Conservation (phyloP, 768 basidiomycete species). For the Rubroboletus pulcherrimus region DNA sequence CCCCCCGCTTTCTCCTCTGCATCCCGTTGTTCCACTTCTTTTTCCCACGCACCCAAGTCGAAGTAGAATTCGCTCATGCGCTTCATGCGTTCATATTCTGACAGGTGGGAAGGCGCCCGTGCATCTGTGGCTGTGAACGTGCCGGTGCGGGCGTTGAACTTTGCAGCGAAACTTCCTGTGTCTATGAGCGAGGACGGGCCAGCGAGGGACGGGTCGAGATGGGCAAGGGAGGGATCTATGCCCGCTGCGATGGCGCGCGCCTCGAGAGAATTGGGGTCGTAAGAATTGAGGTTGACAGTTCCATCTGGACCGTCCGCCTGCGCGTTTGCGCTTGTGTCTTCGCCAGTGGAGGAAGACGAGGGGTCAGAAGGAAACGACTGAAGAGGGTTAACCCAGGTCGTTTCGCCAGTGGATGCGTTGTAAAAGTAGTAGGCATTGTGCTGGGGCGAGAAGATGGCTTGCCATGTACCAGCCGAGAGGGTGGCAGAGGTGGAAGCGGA, state of each 20-base stretch:
- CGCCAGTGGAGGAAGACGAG: constrained; percentile 18
- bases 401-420: constrained; percentile 71
- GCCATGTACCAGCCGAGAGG: constrained; percentile 51
- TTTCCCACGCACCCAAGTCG: constrained; percentile 77
- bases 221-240: constrained; percentile 78
- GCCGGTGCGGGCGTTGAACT: constrained; percentile 81
- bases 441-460: constrained; percentile 74
- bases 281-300: constrained; percentile 14
- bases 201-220: constrained; percentile 71
- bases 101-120: constrained; percentile 71
- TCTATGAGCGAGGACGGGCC: constrained; percentile 29
- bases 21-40: constrained; percentile 52
- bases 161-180: constrained; percentile 55
- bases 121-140: constrained; percentile 63
- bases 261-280: constrained; percentile 48
- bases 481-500: constrained; percentile 11
- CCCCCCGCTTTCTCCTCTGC: constrained; percentile 47
- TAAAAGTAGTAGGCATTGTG: constrained; percentile 85
- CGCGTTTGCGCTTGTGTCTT: constrained; percentile 18
- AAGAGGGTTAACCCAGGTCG: constrained; percentile 82
- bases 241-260: constrained; percentile 73
- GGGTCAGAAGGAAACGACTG: constrained; percentile 33
- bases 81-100: constrained; percentile 71
- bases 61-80: constrained; percentile 90
- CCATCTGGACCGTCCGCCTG: constrained; percentile 22